Evolutionary conservation across 2,329 filamentous ascomycete species (phyloP), one percentile per base, ranked within the genome.

Genomic region (Sodiomyces alkalinus): DNA sequence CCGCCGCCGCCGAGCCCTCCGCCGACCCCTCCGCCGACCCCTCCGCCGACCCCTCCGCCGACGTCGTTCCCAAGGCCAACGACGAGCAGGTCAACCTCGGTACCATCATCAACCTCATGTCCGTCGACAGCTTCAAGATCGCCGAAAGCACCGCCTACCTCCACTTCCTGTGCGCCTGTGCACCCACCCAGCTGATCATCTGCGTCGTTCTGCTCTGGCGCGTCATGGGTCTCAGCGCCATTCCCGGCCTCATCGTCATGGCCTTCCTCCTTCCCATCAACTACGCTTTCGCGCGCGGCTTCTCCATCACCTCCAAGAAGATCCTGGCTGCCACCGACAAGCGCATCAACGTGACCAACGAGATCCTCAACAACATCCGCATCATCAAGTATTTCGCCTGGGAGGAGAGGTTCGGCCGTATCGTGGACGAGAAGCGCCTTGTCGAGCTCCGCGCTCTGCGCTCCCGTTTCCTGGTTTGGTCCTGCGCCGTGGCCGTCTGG

Each of bases 361-460:
- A 98, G 53, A 80, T 96, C 6, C 62, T 98, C 17, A 86, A 92
- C 47, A 98, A 96, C 44, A 96, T 98, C 39, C 75, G 90, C 28
- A 94, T 98, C 49, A 96, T 98, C 68, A 98, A 98, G 49, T 98
- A 90, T 53, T 98, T 98, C 49, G 87, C 90, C 0, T 98, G 90
- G 90, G 90, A 98, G 51, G 74, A 85, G 42, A 79, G 87, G 3
- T 98, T 94, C 48, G 72, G 80, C 32, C 69, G 72, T 14, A 74
- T 82, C 30, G 83, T 98, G 19, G 80, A 92, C 35, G 87, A 94
- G 49, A 94, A 93, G 57, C 74, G 90, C 36, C 63, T 64, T 23
- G 62, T 62, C 3, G 90, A 98, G 51, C 64, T 98, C 28, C 74
- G 68, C 41, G 73, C 82, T 18, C 55, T 98, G 30, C 76, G 85